Conservation (phyloP, 1,284 basidiomycete species). For the Chiua sp. region DNA sequence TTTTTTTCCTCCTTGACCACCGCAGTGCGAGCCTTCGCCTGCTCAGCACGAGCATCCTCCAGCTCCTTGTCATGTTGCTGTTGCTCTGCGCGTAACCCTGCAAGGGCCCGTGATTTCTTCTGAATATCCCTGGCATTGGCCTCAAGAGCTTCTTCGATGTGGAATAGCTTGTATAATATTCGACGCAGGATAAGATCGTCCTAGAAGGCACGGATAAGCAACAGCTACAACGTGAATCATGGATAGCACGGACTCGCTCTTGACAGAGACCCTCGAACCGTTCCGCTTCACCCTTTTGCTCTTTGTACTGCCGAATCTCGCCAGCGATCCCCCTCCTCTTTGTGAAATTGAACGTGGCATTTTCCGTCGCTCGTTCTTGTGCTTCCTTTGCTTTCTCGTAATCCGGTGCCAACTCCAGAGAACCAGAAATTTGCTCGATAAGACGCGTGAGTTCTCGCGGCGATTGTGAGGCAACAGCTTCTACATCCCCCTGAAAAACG, state of each 20-base stretch:
- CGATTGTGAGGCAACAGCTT: slow-evolving; percentile 96
- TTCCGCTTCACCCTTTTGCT: slow-evolving; percentile 95
- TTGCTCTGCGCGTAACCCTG: slow-evolving; percentile 72
- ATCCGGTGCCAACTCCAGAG: slow-evolving; percentile 85
- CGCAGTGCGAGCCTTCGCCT: slow-evolving; percentile 77
- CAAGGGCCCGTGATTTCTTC: slow-evolving; percentile 72
- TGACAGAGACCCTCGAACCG: slow-evolving; percentile 82
- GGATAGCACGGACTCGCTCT: slow-evolving; percentile 60
- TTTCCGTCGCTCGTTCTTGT: slow-evolving; percentile 91
- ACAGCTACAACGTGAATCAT: background rate
- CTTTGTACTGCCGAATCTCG: slow-evolving; percentile 97
- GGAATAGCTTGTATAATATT: slow-evolving; percentile 89
- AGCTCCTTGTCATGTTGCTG: slow-evolving; percentile 72
- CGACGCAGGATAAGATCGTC: slow-evolving; percentile 84
- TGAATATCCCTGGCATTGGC: slow-evolving; percentile 73
- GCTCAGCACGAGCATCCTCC: slow-evolving; percentile 77
- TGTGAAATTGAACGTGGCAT: slow-evolving; percentile 92
- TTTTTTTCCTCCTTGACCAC: slow-evolving; percentile 79
- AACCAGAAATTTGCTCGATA: slow-evolving; percentile 96
- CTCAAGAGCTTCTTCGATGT: slow-evolving; percentile 86
- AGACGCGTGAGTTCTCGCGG: slow-evolving; percentile 89
- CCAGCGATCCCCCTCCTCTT: slow-evolving; percentile 93
- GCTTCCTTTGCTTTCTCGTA: slow-evolving; percentile 91
- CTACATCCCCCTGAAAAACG: slow-evolving; percentile 99
- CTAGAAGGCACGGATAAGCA: slow-evolving; percentile 43